Base-by-base conservation (phyloP, 1,139 yeast genomes). In the Tardiomyces depauwii region DNA sequence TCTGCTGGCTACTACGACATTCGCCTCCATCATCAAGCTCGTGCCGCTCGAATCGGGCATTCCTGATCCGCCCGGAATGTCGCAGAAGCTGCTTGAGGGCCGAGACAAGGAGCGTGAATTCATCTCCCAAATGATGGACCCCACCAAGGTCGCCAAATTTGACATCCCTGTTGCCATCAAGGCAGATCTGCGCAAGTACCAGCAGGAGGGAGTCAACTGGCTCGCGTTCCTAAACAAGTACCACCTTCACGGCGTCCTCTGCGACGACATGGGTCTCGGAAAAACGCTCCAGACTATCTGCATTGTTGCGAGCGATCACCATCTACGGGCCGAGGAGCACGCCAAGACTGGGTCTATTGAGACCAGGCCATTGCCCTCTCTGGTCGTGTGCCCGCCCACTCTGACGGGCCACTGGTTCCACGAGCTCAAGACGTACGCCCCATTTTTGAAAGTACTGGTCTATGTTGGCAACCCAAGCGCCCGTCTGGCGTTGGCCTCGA, bases 241-340 rank as follows among this genome's bases (percentile, higher is more conserved):
- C 60, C 96, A 91, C 63, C 70, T 93, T 45, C 98, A 93, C 66
- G 99, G 98, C 44, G 88, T 93, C 58, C 70, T 93, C 44, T 91
- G 98, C 77, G 99, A 93, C 65, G 99, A 93, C 77, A 93, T 93
- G 99, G 99, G 99, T 12, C 74, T 93, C 38, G 99, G 99, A 49
- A 93, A 93, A 62, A 93, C 99, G 0, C 72, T 93, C 51, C 99
- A 93, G 65, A 89, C 98, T 0, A 88, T 93, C 59, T 93, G 98
- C 67, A 91, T 93, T 53, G 88, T 93, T 46, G 85, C 98, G 0
- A 87, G 96, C 57, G 98, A 93, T 60, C 98, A 93, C 61, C 86
- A 88, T 59, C 60, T 86, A 53, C 78, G 98, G 58, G 80, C 78
- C 13, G 83, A 45, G 49, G 9, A 83, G 54, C 44, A 41, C 11